Evolutionary conservation across 495 filamentous ascomycete species (phyloP), one percentile per base, ranked within the genome.

Genomic region (Darksidea phi): DNA sequence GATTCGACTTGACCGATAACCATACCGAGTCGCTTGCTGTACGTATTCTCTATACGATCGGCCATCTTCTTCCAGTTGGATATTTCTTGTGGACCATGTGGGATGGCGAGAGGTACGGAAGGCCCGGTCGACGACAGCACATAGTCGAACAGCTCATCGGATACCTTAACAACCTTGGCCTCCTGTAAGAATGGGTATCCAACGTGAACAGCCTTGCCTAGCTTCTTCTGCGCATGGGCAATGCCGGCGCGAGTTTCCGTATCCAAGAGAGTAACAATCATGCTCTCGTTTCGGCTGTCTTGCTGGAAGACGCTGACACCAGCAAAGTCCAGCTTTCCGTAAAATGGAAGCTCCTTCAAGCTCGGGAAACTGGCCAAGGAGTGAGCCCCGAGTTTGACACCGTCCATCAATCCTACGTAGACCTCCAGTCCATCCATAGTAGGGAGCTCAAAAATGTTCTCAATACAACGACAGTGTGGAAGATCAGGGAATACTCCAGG

Each of bases 181-280:
- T 99, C 95, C 67, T 95, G 89, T 63, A 99, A 73, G 74, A 95
- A 97, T 6, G 95, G 95, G 72, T 95, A 99, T 53, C 95, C 95
- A 60, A 97, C 89, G 72, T 91, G 88, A 52, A 95, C 90, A 70
- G 84, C 86, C 69, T 90, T 80, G 45, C 91, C 92, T 48, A 99
- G 80, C 64, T 89, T 91, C 61, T 76, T 71, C 69, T 90, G 90
- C 3, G 92, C 91, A 46, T 80, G 71, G 63, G 88, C 85, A 36
- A 86, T 78, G 63, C 80, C 88, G 41, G 87, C 86, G 20, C 86
- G 82, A 59, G 76, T 76, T 52, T 90, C 90, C 7, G 87, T 81
- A 55, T 93, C 87, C 37, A 86, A 73, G 26, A 97, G 75, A 12
- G 88, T 95, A 59, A 97, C 80, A 13, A 97, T 82, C 89, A 97